Evolutionary conservation across 148 eudicot species (phyloP), one percentile per base, ranked within the genome.

Genomic region (Chenopodium berlandieri): DNA sequence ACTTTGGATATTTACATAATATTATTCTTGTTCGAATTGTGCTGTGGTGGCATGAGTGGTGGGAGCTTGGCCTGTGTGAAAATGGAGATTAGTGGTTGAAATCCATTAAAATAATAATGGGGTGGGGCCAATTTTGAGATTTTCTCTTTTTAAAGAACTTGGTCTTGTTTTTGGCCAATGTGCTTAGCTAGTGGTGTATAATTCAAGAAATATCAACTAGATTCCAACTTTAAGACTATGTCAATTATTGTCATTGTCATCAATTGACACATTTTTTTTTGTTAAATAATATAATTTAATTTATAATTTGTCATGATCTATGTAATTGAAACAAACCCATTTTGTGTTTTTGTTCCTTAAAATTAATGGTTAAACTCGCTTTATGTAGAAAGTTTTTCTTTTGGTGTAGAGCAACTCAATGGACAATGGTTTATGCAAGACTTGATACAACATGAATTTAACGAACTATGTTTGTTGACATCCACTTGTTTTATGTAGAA

Each of bases 81-180:
- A 46, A 1, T 46, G 16, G 1, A 44, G 31, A 22, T 7, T n/a
- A 46, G 75, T 72, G 30, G 56, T 64, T 63, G 56, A 67, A 76
- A 68, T 76, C 70, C 27, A 37, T 70, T 31, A n/a, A 27, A n/a
- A 27, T 2, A 25, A 30, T 5, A 27, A 37, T 4, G 47, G 77
- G 84, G 81, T 63, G 77, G 84, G 84, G 65, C 23, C 84, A 80
- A 62, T 37, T 80, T 17, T 63, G 69, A 19, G 73, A 82, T 27
- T 17, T 77, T 7, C 19, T 48, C 27, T 63, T 10, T 77, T 46
- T 46, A 62, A 71, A 60, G 74, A 82, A 54, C 52, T 34, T 76
- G 75, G 40, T 70, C 64, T 22, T 48, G 48, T 71, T 62, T 82
- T 77, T 32, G 62, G 77, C 63, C 73, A 74, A 44, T 60, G 70